Evolutionary conservation across 345 rosid species (phyloP).

Genomic region (Noccaea caerulescens): DNA sequence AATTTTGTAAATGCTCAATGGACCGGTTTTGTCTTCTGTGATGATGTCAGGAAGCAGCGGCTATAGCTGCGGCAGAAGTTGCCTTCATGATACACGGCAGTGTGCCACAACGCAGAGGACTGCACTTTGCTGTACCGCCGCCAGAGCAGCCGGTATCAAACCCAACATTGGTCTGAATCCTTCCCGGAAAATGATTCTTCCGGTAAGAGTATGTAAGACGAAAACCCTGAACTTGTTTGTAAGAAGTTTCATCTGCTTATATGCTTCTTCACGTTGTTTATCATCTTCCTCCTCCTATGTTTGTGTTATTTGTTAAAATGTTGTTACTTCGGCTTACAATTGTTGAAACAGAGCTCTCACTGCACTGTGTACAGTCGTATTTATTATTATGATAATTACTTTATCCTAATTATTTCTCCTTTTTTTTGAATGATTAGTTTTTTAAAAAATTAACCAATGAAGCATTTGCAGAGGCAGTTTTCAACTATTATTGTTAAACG

Average conservation of each 20-base stretch:
- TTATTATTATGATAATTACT: background rate
- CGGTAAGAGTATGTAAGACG: constrained; percentile 7
- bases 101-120: constrained; percentile 58
- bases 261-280: constrained; percentile 29
- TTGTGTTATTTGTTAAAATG: constrained; percentile 25
- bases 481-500: no score
- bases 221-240: constrained; percentile 32
- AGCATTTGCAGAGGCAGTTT: no score
- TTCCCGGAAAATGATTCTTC: constrained; percentile 17
- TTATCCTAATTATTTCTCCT: background rate
- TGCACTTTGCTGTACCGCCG: constrained; percentile 73
- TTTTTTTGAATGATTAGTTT: no score
- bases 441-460: no score
- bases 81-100: constrained; percentile 86
- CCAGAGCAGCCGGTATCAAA: constrained; percentile 54
- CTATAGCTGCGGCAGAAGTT: constrained; percentile 85
- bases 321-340: constrained; percentile 14
- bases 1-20: background rate
- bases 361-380: constrained; percentile 34
- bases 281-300: constrained; percentile 19
- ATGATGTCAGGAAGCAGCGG: constrained; percentile 81
- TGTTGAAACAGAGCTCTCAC: constrained; percentile 22
- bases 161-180: constrained; percentile 35
- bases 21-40: constrained; percentile 7
- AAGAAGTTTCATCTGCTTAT: constrained; percentile 35